These are phyloP conservation scores for Trichophyton mentagrophytes DNA, from an alignment of 2,329 filamentous ascomycete species.

Conservation along the genomic window DNA sequence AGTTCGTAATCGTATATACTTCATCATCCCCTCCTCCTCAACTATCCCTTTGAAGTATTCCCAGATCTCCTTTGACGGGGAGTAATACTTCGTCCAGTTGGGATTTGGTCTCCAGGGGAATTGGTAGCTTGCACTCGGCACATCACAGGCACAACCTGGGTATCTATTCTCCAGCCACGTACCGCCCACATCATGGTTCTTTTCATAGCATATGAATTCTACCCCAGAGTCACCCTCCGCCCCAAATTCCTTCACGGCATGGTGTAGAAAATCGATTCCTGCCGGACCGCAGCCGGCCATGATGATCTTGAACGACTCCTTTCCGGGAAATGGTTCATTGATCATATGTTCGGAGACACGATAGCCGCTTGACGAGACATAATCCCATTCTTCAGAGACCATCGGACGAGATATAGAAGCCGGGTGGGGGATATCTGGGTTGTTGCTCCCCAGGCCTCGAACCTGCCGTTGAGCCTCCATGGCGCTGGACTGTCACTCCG, in stretches of 20 bases:
- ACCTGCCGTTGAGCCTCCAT: background rate
- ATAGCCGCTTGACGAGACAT: conserved; percentile 10
- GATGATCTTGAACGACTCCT: conserved; percentile 13
- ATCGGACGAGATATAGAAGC: conserved; percentile 11
- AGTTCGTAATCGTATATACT: conserved; percentile 43
- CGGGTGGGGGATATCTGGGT: conserved; percentile 12
- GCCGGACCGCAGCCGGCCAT: conserved; percentile 14
- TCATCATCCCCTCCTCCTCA: conserved; percentile 52
- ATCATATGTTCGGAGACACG: conserved; percentile 12
- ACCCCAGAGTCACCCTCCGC: conserved; percentile 9
- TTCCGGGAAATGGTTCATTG: conserved; percentile 10
- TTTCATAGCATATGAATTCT: conserved; percentile 19
- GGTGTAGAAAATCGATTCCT: conserved; percentile 16
- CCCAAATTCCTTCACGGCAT: conserved; percentile 10
- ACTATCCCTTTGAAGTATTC: conserved; percentile 54
- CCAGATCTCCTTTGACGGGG: conserved; percentile 53
- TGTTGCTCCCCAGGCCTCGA: conserved; percentile 11
- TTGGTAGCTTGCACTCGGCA: conserved; percentile 59
- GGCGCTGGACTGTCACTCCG: background rate
- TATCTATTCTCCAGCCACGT: conserved; percentile 36
- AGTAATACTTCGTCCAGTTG: conserved; percentile 57
- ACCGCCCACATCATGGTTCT: conserved; percentile 27
- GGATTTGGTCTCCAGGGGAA: conserved; percentile 54
- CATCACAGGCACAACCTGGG: conserved; percentile 55
- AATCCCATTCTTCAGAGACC: conserved; percentile 10